Percentiles rank a stretch among this genome's conserved stretches.
Conservation (phyloP, 1,139 yeast genomes). For the Hyphopichia khmerensis region DNA sequence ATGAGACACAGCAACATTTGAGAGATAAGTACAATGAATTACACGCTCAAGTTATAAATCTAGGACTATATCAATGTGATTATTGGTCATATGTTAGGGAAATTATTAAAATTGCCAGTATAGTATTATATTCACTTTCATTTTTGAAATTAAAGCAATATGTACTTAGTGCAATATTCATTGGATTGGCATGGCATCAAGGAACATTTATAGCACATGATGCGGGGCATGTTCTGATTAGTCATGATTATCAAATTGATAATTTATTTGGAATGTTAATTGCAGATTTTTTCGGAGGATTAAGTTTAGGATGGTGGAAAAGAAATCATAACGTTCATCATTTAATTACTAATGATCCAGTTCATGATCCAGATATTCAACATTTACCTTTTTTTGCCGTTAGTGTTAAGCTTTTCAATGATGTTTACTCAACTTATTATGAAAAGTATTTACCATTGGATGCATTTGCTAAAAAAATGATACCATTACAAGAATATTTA, state of each 20-base stretch:
- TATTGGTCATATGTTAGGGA: constrained; percentile 74
- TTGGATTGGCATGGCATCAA: constrained; percentile 90
- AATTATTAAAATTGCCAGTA: constrained; percentile 53
- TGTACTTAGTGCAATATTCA: constrained; percentile 56
- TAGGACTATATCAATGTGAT: constrained; percentile 68
- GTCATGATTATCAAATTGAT: constrained; percentile 79
- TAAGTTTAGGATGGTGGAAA: constrained; percentile 94
- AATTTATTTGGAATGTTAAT: constrained; percentile 69
- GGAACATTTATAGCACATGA: constrained; percentile 86
- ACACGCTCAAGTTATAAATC: constrained; percentile 53
- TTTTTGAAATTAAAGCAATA: constrained; percentile 49
- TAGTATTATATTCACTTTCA: constrained; percentile 51
- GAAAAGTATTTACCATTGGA: constrained; percentile 68
- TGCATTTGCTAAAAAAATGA: constrained; percentile 52
- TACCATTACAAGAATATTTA: constrained; percentile 66
- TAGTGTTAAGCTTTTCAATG: constrained; percentile 63
- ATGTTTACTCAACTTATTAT: constrained; percentile 78
- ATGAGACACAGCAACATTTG: constrained; percentile 59
- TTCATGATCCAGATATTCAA: constrained; percentile 92
- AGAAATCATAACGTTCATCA: constrained; percentile 91
- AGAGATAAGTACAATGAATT: constrained; percentile 59
- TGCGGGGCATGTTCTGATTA: constrained; percentile 82
- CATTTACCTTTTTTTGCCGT: constrained; percentile 91
- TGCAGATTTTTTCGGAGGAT: constrained; percentile 83
- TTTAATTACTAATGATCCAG: constrained; percentile 83